Evolutionary conservation across 2,329 filamentous ascomycete species (phyloP).

Genomic region (Drechslera avenae): DNA sequence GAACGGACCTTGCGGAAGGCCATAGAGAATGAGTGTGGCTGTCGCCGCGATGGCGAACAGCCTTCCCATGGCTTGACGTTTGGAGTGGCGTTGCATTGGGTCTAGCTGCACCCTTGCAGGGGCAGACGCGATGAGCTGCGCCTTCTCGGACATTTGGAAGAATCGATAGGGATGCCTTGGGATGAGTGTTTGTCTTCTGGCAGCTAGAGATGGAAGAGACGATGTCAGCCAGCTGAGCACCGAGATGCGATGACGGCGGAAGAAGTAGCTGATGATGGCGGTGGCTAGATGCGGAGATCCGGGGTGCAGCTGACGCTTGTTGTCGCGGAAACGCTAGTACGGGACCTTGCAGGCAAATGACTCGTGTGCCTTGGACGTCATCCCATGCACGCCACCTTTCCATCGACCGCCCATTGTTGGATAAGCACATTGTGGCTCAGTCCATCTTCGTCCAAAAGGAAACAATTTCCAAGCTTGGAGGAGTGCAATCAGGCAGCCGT

Average conservation of each 20-base stretch:
- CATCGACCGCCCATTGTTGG: too few species aligned
- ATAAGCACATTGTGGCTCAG: too few species aligned
- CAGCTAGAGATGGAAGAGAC: too few species aligned
- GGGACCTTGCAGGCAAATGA: constrained; percentile 10
- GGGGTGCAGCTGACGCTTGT: constrained; percentile 17
- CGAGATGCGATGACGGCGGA: constrained; percentile 12
- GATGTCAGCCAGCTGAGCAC: constrained; percentile 36
- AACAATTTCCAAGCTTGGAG: too few species aligned
- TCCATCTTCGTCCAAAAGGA: too few species aligned
- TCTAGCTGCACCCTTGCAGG: constrained; percentile 15
- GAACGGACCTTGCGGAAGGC: constrained; percentile 17
- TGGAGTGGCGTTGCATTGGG: constrained; percentile 21
- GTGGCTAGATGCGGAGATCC: constrained; percentile 26
- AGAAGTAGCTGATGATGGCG: constrained; percentile 14
- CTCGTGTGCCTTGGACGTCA: background rate
- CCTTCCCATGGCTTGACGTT: constrained; percentile 18
- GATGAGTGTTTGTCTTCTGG: background rate
- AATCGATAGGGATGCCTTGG: background rate
- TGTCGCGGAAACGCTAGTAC: constrained; percentile 5
- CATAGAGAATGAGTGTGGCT: constrained; percentile 29
- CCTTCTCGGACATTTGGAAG: constrained; percentile 30
- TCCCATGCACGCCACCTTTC: too few species aligned
- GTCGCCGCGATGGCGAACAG: constrained; percentile 24
- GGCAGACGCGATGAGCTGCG: constrained; percentile 21
- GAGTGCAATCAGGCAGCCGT: too few species aligned